These are phyloP conservation scores for Leccinum subrobustum DNA, from an alignment of 1,284 basidiomycete genomes.

Conservation along the genomic window DNA sequence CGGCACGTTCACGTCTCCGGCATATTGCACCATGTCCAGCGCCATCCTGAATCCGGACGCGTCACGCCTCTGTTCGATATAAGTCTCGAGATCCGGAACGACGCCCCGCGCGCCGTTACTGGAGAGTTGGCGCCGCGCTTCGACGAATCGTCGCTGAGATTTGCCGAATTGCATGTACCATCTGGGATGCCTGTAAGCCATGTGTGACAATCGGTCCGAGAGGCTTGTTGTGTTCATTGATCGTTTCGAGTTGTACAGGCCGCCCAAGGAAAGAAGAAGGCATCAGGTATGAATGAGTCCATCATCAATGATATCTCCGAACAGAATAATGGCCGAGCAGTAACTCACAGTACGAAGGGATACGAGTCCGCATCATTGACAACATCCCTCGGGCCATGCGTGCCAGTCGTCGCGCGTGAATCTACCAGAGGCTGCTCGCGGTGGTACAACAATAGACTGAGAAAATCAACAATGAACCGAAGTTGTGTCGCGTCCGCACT, in stretches of 20 bases:
- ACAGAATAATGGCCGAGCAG: neutral
- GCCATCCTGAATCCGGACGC: conserved; percentile 50
- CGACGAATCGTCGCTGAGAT: conserved; percentile 36
- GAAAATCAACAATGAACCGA: conserved; percentile 48
- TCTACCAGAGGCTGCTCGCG: conserved; percentile 13
- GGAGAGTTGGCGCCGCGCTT: conserved; percentile 13
- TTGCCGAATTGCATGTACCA: conserved; percentile 35
- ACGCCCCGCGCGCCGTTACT: conserved; percentile 13
- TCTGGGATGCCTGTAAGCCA: conserved; percentile 22
- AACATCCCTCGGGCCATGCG: neutral
- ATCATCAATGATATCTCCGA: conserved; percentile 11
- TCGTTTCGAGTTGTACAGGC: neutral
- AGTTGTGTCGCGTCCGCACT: conserved; percentile 56
- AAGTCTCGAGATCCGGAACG: conserved; percentile 45
- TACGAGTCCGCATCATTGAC: conserved; percentile 2
- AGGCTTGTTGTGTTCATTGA: conserved; percentile 14
- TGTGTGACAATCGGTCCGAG: conserved; percentile 27
- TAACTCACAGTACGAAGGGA: conserved; percentile 23
- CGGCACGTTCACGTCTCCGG: conserved; percentile 45
- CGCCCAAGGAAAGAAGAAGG: neutral
- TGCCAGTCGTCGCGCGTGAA: neutral
- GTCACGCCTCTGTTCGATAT: conserved; percentile 44
- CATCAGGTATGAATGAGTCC: conserved; percentile 4
- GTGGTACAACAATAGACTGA: conserved; percentile 42
- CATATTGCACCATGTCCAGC: conserved; percentile 54